Conservation (phyloP, 257 asterid species). For the Ocimum tenuiflorum region DNA sequence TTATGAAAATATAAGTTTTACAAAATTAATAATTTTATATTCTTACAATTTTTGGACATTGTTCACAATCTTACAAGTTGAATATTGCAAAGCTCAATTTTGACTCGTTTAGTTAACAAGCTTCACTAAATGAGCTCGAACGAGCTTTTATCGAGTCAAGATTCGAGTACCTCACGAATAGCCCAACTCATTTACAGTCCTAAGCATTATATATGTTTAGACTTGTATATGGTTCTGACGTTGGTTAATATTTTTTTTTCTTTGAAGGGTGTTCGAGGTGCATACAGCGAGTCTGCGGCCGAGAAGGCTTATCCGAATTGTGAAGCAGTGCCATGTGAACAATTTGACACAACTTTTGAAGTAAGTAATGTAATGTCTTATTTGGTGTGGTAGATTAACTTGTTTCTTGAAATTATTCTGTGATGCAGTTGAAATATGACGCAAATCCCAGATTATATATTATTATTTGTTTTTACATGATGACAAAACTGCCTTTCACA, state of each 20-base stretch:
- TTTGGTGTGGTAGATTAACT: not conserved
- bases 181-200: no score
- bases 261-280: slow-evolving; percentile 83
- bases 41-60: no score
- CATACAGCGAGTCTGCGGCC: slow-evolving; percentile 93
- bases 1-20: no score
- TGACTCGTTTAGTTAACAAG: no score
- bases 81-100: no score
- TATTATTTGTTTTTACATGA: not conserved
- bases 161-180: no score
- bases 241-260: slow-evolving; percentile 13
- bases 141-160: no score
- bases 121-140: no score
- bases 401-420: not conserved
- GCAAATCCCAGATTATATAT: not conserved
- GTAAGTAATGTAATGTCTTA: slow-evolving; percentile 32
- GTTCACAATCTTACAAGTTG: no score
- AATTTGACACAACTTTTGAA: slow-evolving; percentile 88
- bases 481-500: not conserved
- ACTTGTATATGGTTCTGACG: slow-evolving; percentile 7
- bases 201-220: no score
- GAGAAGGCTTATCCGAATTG: slow-evolving; percentile 97
- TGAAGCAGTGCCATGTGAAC: slow-evolving; percentile 97
- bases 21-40: no score
- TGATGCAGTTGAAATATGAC: not conserved